Evolutionary conservation across 1,284 basidiomycete species (phyloP).

Genomic region (Inonotus hispidus): DNA sequence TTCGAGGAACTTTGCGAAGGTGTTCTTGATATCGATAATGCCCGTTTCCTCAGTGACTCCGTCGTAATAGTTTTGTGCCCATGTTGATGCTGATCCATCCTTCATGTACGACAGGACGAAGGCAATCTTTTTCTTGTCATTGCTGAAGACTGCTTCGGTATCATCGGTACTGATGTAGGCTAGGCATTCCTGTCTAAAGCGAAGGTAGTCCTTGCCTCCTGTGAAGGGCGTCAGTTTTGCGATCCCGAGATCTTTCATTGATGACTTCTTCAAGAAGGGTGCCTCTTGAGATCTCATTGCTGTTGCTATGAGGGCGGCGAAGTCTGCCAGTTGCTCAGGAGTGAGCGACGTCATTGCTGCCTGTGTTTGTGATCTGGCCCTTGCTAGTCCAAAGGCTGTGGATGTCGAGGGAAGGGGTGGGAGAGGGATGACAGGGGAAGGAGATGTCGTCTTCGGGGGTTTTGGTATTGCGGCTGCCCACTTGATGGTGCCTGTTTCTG

Average conservation of each 20-base stretch:
- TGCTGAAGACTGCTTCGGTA: neutral
- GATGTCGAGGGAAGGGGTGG: no score
- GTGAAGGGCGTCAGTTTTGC: neutral
- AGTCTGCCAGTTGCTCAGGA: no score
- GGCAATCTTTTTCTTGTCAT: neutral
- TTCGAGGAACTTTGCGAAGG: neutral
- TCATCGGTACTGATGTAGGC: neutral
- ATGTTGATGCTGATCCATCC: neutral
- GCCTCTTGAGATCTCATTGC: no score
- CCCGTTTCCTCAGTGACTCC: neutral
- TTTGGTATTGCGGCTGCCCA: no score
- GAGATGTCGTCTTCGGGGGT: no score
- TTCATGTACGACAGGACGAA: neutral
- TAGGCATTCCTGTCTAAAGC: neutral
- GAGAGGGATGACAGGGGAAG: no score
- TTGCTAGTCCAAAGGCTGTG: no score
- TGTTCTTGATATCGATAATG: neutral
- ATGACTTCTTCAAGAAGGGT: no score
- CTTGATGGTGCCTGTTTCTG: no score
- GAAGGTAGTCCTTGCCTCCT: neutral
- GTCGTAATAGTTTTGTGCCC: neutral
- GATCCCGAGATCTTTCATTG: neutral
- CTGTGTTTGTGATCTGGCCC: no score
- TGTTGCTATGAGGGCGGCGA: no score
- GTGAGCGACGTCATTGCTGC: no score